Evolutionary conservation across 192 early-diverging fungal species (phyloP), one percentile per base, ranked within the genome.

Genomic region (Thoreauomyces humboldtii): DNA sequence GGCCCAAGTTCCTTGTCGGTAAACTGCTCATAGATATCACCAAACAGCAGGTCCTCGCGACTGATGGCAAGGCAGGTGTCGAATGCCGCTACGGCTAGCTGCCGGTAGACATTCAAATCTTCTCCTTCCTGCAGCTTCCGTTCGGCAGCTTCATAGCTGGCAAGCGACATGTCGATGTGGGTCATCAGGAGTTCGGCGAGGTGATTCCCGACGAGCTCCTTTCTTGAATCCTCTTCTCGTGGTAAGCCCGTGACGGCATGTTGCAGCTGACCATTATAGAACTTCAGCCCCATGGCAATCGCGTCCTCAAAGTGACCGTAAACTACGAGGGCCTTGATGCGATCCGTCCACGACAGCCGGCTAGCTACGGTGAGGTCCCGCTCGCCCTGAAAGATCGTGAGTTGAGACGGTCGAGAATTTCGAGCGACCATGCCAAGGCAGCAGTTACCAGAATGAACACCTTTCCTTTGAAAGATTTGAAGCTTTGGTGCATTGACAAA

Each of bases 21-120:
- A 63, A 81, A 82, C 14, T 50, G 42, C 4, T 82, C 81, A 29
- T 64, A 83, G 11, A 83, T 70, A 25, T 83, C 79, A 12, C 66
- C 71, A 65, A 81, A 81, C 14, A 83, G 54, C 12, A 83, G 54
- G 27, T 81, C 74, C 22, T 66, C 69, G 21, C 63, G 57, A 1
- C 61, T 52, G 55, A 79, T 73, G 28, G 66, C 33, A 6, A 77
- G 45, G 29, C 76, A 79, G 6, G 68, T 69, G 22, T 56, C 54
- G 38, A 83, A 67, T 25, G 75, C 51, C 4, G 67, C 52, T 7
- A n/a, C 62, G 19, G 72, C 62, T 12, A 78, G 34, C 14, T 73
- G 54, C 25, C 55, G 35, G 19, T 65, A 70, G 9, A 50, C 48
- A 19, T 51, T 51, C 14, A 46, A 31, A 22, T 77, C 75, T 14